These are phyloP conservation scores for Crucibulum laeve DNA, from an alignment of 768 basidiomycete genomes.

Conservation along the genomic window DNA sequence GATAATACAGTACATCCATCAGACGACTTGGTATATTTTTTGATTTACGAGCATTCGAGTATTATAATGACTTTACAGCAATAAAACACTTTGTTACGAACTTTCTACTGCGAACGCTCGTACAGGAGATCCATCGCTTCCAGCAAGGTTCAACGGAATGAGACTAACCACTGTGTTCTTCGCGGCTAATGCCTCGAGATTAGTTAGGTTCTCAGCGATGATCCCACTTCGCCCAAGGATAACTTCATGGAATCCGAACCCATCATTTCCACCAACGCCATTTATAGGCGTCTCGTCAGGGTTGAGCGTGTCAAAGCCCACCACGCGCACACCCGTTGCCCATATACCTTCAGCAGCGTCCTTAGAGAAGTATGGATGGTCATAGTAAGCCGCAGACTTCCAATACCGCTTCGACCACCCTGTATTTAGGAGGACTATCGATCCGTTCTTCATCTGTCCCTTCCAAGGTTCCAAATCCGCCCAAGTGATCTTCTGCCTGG, in stretches of 20 bases:
- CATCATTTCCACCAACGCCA: constrained; percentile 25
- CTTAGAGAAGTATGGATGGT: constrained; percentile 61
- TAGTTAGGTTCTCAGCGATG: constrained; percentile 69
- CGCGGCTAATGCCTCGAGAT: constrained; percentile 37
- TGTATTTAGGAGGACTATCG: constrained; percentile 56
- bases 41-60: background rate
- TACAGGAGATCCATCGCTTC: constrained; percentile 67
- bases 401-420: constrained; percentile 63
- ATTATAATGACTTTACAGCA: background rate
- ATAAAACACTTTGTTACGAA: constrained; percentile 14
- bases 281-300: constrained; percentile 58
- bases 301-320: constrained; percentile 63
- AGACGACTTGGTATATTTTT: background rate
- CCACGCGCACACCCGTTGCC: constrained; percentile 45
- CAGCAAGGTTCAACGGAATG: constrained; percentile 53
- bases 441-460: constrained; percentile 30
- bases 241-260: constrained; percentile 53
- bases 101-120: constrained; percentile 55
- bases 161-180: constrained; percentile 39
- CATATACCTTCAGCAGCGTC: constrained; percentile 48
- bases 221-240: constrained; percentile 58
- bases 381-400: constrained; percentile 41
- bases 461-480: constrained; percentile 34
- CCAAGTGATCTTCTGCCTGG: constrained; percentile 54
- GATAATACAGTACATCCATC: too few relatives aligned